Base-by-base conservation (phyloP, 257 asterid species). In the Gentiana straminea region DNA sequence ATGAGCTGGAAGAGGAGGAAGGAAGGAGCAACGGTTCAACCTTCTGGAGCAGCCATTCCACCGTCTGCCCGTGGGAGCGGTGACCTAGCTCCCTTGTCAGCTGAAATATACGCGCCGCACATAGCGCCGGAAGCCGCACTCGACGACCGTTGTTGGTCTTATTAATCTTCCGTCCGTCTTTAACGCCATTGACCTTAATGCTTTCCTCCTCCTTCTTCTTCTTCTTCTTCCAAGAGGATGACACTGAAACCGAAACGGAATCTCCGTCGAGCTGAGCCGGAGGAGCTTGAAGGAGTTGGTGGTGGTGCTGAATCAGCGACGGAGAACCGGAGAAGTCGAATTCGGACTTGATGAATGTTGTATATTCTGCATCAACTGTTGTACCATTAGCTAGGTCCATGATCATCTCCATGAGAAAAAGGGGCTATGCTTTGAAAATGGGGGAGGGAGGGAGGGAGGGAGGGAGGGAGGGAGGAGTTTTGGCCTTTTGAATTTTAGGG, bases 41-140 rank as follows among this genome's bases (percentile, higher is more conserved):
- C 6, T 69, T 57, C 41, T 49, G 60, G 41, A 69, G 66, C 7
- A 69, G 70, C 70, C 74, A 69, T 69, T 69, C 74, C 10, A 69
- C 65, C 5, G 74, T 69, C 62, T 69, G 66, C 24, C 74, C 74
- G 32, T 69, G 57, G 8, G 74, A 63, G 54, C 70, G 69, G 66
- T 69, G 68, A 34, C 74, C 74, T 51, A 69, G 74, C 66, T 69
- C 74, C 7, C 74, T 54, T 2, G 74, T 69, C 13, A 69, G 69
- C 60, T 69, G 74, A 62, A 69, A 69, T 57, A 69, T 63, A 10
- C 70, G 58, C 10, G 74, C 70, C 45, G 74, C 74, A 35, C 74
- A 69, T 44, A 69, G 65, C 5, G 74, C 51, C 3, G 74, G 72
- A 39, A 69, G 59, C 52, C 74, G 74, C 62, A 64, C 62, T 1